These are phyloP conservation scores for Bidens hawaiensis DNA, from an alignment of 140 eudicot genomes.

Conservation along the genomic window DNA sequence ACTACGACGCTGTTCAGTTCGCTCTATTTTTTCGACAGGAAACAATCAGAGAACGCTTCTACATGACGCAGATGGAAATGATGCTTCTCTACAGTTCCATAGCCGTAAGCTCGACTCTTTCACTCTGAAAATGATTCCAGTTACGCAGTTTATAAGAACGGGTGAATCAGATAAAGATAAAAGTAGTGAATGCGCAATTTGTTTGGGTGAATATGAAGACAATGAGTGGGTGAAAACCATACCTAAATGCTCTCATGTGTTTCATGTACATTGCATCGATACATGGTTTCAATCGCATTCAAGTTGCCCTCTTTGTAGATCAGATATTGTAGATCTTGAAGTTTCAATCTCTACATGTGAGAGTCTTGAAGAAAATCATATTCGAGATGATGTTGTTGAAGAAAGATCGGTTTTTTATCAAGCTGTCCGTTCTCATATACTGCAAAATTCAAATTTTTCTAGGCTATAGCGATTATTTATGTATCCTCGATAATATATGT, in stretches of 20 bases:
- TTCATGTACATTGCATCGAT: conserved; percentile 72
- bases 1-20: conserved; percentile 30
- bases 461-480: conserved; percentile 22
- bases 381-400: conserved; percentile 39
- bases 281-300: conserved; percentile 61
- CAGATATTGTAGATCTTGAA: conserved; percentile 31
- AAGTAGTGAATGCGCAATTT: conserved; percentile 53
- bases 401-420: conserved; percentile 38
- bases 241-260: conserved; percentile 60
- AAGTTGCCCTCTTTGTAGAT: conserved; percentile 75
- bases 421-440: conserved; percentile 30
- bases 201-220: conserved; percentile 80
- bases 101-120: conserved; percentile 58
- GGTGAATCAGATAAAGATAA: conserved; percentile 19
- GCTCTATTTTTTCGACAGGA: conserved; percentile 7
- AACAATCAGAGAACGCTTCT: conserved; percentile 38
- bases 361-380: conserved; percentile 25
- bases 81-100: conserved; percentile 39
- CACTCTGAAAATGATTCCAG: conserved; percentile 48
- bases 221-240: conserved; percentile 61
- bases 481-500: conserved; percentile 10
- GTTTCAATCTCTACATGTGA: conserved; percentile 17
- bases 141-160: conserved; percentile 36
- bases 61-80: conserved; percentile 33
- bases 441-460: conserved; percentile 20